Evolutionary conservation across 345 rosid species (phyloP).

Genomic region (Citrus sp.): DNA sequence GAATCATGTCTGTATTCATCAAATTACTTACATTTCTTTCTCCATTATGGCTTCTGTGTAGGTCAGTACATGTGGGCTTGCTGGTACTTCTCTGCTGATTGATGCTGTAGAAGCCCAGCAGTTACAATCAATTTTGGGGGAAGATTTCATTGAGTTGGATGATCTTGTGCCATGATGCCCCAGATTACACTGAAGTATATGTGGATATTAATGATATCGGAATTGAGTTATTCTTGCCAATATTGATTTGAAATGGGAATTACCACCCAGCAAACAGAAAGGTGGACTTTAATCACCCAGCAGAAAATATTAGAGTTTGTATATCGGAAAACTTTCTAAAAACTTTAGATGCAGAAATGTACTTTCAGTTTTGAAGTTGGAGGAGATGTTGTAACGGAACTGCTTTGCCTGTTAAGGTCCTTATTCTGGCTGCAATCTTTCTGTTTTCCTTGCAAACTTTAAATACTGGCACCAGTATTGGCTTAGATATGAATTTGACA

Average conservation of each 20-base stretch:
- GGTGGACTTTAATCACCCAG: neutral
- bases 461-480: neutral
- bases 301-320: conserved; percentile 2
- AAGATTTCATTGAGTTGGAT: conserved; percentile 43
- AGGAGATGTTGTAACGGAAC: conserved; percentile 17
- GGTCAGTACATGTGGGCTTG: conserved; percentile 29
- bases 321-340: neutral
- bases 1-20: neutral
- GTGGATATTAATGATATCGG: neutral
- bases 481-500: neutral
- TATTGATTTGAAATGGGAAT: neutral
- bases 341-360: conserved; percentile 4
- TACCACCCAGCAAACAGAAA: neutral
- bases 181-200: neutral
- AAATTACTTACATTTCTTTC: neutral
- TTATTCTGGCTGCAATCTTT: neutral
- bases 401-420: conserved; percentile 28
- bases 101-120: conserved; percentile 12
- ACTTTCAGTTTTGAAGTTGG: conserved; percentile 11
- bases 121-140: conserved; percentile 27
- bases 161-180: conserved; percentile 32
- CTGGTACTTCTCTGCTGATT: conserved; percentile 3
- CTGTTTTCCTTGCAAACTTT: neutral
- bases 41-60: conserved; percentile 14
- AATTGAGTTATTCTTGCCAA: neutral